phyloP scores from a whole-genome alignment of 352 stramenopile genomes.

The Phytopythium mirpurense region DNA sequence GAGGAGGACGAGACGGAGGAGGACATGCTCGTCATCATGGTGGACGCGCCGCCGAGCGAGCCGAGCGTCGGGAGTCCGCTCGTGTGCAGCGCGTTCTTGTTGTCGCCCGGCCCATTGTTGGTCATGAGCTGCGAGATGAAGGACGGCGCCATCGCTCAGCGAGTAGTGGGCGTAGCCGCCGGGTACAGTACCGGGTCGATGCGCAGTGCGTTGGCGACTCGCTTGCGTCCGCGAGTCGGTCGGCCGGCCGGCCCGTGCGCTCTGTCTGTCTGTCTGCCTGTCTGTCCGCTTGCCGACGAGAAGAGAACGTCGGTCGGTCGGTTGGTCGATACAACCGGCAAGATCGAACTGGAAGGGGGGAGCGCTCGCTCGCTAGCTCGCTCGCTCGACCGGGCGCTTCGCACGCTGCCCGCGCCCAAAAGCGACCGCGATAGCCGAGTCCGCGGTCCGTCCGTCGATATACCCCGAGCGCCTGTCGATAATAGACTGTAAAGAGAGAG shows the following conservation, averaged over 20 bases:
- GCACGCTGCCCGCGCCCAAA: too few species aligned
- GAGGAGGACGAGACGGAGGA: not conserved
- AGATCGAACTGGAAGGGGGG: too few species aligned
- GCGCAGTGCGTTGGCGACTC: constrained; percentile 1
- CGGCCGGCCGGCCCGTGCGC: not conserved
- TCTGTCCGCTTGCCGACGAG: not conserved
- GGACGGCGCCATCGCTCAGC: constrained; percentile 39
- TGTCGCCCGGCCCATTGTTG: constrained; percentile 6
- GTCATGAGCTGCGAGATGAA: constrained; percentile 60
- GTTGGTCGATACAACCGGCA: too few species aligned
- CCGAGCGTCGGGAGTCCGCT: constrained; percentile 10
- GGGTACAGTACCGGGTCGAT: too few species aligned
- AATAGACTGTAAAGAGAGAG: too few species aligned
- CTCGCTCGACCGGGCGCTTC: too few species aligned
- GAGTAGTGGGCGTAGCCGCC: not conserved
- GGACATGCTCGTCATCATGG: constrained; percentile 1
- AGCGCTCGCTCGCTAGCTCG: too few species aligned
- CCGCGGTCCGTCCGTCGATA: too few species aligned
- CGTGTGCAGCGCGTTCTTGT: constrained; percentile 16
- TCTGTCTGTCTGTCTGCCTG: not conserved
- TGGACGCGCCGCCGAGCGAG: constrained; percentile 4
- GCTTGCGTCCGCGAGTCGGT: constrained; percentile 8
- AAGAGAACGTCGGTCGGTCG: too few species aligned
- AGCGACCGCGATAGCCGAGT: too few species aligned
- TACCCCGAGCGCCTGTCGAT: too few species aligned